Evolutionary conservation across 257 asterid species (phyloP).

Genomic region (Petunia secreta): DNA sequence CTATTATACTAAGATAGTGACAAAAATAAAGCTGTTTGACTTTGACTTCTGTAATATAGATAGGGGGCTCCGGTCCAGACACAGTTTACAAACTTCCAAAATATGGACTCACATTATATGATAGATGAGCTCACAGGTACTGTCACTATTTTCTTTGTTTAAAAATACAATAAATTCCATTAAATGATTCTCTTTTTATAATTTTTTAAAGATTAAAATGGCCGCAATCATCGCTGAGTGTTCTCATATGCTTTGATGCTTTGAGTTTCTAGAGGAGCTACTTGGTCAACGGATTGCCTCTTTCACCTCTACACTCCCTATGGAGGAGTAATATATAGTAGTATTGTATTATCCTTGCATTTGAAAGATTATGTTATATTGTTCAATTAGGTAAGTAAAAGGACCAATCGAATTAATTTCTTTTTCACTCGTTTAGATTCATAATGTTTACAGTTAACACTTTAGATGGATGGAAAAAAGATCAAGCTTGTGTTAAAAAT

Average conservation of each 20-base stretch:
- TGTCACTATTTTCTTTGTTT: background rate
- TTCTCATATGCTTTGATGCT: constrained; percentile 29
- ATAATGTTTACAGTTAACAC: no score
- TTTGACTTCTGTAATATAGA: constrained; percentile 49
- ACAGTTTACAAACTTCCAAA: background rate
- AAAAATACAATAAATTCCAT: constrained; percentile 3
- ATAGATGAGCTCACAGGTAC: constrained; percentile 18
- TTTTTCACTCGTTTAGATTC: no score
- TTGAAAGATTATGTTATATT: background rate
- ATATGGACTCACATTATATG: no score
- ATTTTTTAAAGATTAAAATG: constrained; percentile 3
- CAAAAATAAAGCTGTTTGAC: constrained; percentile 49
- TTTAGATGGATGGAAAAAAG: no score
- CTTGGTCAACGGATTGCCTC: constrained; percentile 41
- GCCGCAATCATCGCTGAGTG: constrained; percentile 71
- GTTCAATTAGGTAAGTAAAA: background rate
- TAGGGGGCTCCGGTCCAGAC: background rate
- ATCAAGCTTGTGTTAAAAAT: no score
- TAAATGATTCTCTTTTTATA: background rate
- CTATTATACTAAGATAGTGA: background rate
- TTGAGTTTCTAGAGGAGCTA: constrained; percentile 32
- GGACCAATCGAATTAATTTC: no score
- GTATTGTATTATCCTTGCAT: no score
- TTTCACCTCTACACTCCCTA: background rate
- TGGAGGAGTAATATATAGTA: background rate